Evolutionary conservation across 2,329 filamentous ascomycete species (phyloP), one percentile per base, ranked within the genome.

Genomic region (Trichoderma simmonsii): DNA sequence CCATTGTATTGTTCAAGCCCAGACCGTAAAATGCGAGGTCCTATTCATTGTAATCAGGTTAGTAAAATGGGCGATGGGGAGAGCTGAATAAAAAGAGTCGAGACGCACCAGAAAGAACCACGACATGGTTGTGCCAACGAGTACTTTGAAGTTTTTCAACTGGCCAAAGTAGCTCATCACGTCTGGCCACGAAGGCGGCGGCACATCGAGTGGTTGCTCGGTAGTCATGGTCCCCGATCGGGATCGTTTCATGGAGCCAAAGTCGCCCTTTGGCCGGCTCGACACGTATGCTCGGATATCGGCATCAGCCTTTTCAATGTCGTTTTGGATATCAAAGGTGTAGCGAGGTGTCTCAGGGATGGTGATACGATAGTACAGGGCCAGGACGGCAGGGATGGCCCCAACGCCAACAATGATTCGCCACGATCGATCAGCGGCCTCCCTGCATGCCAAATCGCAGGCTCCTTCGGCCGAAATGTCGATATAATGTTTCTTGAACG

Each of bases 311-410:
- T 93, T 92, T 80, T 93, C 88, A 34, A 93, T 86, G 77, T 96
- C 92, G 72, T 90, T 90, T 32, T 89, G 87, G 2, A 96, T 89
- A 79, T 96, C 93, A 76, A 95, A 94, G 1, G 93, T 95, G 80
- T 95, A 95, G 48, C 92, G 89, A 48, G 93, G 92, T 4, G 93
- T 95, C 82, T 96, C 93, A 9, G 93, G 93, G 72, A 96, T 95
- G 26, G 93, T 95, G 67, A 96, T 87, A 74, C 93, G 91, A 82
- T 93, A 96, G 82, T 95, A 95, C n/a, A 96, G 85, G 14, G 93
- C 93, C 72, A 94, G 87, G 76, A 89, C 92, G 3, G 91, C 93
- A 0, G 93, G 93, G 11, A 96, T 83, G 14, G 91, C 92, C 48
- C 93, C 93, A 73, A 95, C 90, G 15, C 92, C 93, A 71, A 96